Conservation (phyloP, 352 stramenopile species). For the Globisporangium echinulatum region DNA sequence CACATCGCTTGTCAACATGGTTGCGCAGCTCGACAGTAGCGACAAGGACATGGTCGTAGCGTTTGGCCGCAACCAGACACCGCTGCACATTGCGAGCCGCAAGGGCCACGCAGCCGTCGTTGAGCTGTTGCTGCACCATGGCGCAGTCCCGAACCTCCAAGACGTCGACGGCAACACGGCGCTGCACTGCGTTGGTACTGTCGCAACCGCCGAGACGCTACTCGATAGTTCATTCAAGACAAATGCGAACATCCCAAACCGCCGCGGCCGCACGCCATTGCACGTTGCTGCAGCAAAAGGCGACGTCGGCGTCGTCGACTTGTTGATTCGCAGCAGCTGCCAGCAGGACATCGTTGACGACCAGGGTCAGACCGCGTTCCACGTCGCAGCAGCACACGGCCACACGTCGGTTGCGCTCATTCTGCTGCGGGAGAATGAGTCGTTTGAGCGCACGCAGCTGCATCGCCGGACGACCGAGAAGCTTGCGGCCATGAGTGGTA, state of each 20-base stretch:
- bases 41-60: constrained; percentile 72
- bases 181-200: constrained; percentile 59
- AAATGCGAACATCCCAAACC: constrained; percentile 80
- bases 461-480: constrained; percentile 8
- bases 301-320: constrained; percentile 70
- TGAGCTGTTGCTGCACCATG: constrained; percentile 54
- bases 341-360: constrained; percentile 76
- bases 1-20: constrained; percentile 56
- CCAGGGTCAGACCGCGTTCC: constrained; percentile 79
- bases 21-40: constrained; percentile 67
- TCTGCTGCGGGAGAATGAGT: constrained; percentile 63
- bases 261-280: constrained; percentile 59
- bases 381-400: constrained; percentile 71
- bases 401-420: constrained; percentile 69
- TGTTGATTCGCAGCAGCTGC: constrained; percentile 61
- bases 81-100: constrained; percentile 71
- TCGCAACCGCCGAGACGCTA: constrained; percentile 60
- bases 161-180: constrained; percentile 80
- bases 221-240: constrained; percentile 52
- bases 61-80: constrained; percentile 66
- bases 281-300: constrained; percentile 65
- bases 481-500: not conserved
- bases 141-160: constrained; percentile 64
- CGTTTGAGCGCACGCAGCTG: constrained; percentile 12
- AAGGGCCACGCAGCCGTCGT: constrained; percentile 60